Base-by-base conservation (phyloP, 306 rosid genomes). In the Pyrus pyrifolia region DNA sequence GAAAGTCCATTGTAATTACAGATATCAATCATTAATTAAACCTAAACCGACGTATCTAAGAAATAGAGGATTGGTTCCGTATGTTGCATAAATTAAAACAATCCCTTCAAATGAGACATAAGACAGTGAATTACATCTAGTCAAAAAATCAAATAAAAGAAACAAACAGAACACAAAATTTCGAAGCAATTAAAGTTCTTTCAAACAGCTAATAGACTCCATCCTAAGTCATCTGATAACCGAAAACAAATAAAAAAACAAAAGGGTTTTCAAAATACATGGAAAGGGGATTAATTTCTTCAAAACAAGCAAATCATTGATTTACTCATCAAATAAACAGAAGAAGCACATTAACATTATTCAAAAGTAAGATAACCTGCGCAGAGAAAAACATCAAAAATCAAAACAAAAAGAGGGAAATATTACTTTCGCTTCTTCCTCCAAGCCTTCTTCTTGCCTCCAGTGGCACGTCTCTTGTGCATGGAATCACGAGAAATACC, bases 391-490 rank as follows among this genome's bases (percentile, higher is more conserved):
- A 9, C 3, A 8, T 13, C 52, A 49, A 38, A 62, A 2, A 25
- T 45, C 22, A 45, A 67, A 15, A 15, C 3, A 18, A 73, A 15
- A 74, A 29, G 0, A n/a, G n/a, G 4, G 11, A 61, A 74, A 55
- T 19, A 11, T 79, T 82, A 86, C 92, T 88, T 88, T 78, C 89
- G 80, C 87, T 88, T 88, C 87, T 86, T 88, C 68, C 92, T 88
- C 92, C 91, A 88, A 17, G 89, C 89, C 84, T 88, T 88, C 86
- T 88, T 85, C 89, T 88, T 88, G 73, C 91, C 91, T 44, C 91
- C 91, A 52, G 91, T 87, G 81, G 91, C 91, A 64, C 87, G 88
- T 76, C 89, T 81, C 85, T 88, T 88, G 85, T 88, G 92, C 92
- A 88, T 88, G 73, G 92, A 88, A 84, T 86, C 92, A 75, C 90